Evolutionary conservation across 352 stramenopile genomes (phyloP).

Genomic region (Elongisporangium prolatum): DNA sequence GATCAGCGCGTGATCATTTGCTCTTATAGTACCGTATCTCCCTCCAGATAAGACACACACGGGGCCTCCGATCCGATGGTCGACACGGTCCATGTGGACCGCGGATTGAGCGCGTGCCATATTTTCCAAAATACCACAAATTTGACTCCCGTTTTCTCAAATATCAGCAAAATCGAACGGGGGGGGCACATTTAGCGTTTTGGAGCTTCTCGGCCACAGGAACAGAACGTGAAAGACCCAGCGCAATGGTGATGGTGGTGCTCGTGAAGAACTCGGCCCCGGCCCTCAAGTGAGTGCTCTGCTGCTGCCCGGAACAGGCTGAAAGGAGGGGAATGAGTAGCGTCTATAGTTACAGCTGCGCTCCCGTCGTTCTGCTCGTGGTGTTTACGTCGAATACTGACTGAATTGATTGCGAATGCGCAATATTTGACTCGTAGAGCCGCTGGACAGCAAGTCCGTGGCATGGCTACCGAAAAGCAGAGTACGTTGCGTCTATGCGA

Average conservation of each 20-base stretch:
- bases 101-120: neutral
- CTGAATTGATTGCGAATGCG: neutral
- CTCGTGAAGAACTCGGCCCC: constrained; percentile 42
- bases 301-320: neutral
- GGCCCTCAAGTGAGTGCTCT: constrained; percentile 41
- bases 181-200: neutral
- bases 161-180: neutral
- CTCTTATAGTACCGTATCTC: neutral
- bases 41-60: neutral
- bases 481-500: constrained; percentile 51
- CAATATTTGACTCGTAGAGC: constrained; percentile 23
- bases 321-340: constrained; percentile 1
- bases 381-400: constrained; percentile 2
- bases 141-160: neutral
- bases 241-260: constrained; percentile 42
- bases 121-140: neutral
- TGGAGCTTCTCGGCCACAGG: neutral
- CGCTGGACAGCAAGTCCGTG: constrained; percentile 78
- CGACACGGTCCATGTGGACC: neutral
- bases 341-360: neutral
- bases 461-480: constrained; percentile 99
- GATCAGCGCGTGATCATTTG: neutral
- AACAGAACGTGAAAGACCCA: neutral
- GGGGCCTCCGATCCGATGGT: neutral
- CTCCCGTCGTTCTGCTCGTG: constrained; percentile 1